These are phyloP conservation scores for Epichloe gansuensis DNA, from an alignment of 2,329 filamentous ascomycete species.

Conservation along the genomic window DNA sequence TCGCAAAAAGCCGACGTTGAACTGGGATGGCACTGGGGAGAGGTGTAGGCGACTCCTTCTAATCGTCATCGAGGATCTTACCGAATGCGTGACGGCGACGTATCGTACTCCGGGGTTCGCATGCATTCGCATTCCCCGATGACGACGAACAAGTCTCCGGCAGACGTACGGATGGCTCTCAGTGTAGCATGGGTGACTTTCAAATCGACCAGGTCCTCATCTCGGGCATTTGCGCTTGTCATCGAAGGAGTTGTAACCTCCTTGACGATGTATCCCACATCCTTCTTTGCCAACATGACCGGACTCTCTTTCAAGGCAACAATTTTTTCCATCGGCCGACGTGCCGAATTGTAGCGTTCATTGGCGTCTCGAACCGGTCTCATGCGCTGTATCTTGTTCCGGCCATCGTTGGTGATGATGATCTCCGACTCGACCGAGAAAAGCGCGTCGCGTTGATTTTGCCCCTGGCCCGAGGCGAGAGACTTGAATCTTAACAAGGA, in stretches of 20 bases:
- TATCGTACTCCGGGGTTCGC: not conserved
- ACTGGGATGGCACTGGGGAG: not conserved
- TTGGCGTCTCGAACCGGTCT: not conserved
- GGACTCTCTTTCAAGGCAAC: not conserved
- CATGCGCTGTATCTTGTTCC: not conserved
- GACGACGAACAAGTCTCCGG: not conserved
- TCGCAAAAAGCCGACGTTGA: not conserved
- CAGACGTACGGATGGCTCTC: not conserved
- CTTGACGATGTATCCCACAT: not conserved
- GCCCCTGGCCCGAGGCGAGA: not conserved
- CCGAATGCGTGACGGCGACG: not conserved
- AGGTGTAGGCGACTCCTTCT: not conserved
- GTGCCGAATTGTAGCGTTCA: slow-evolving; percentile 1
- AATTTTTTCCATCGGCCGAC: not conserved
- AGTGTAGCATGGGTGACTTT: not conserved
- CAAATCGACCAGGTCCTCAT: not conserved
- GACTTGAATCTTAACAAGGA: not conserved
- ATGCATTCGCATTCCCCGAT: not conserved
- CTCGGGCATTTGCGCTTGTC: not conserved
- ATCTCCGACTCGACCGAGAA: slow-evolving; percentile 1
- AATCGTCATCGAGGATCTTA: not conserved
- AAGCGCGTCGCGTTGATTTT: not conserved
- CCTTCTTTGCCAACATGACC: not conserved
- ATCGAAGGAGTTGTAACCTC: not conserved
- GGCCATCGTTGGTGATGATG: not conserved